Conservation (phyloP, 495 filamentous ascomycete species). For the Parachaetomium inaequale region DNA sequence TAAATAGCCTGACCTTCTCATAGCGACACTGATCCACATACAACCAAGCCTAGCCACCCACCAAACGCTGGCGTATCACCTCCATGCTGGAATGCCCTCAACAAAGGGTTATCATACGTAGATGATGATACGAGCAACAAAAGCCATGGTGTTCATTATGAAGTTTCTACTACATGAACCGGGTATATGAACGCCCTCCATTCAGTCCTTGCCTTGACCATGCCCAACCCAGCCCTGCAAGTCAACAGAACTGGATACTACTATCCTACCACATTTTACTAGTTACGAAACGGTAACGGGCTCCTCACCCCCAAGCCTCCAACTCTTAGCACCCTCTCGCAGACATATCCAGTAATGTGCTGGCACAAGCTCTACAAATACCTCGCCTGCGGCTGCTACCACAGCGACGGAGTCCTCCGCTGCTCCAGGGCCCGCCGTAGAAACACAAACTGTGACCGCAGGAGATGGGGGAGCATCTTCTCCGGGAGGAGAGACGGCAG, state of each 20-base stretch:
- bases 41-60: too few relatives aligned
- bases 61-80: neutral
- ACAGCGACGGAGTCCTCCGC: neutral
- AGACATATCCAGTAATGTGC: neutral
- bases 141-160: neutral
- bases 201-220: too few relatives aligned
- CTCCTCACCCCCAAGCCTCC: too few relatives aligned
- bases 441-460: neutral
- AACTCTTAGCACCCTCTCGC: neutral
- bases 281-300: too few relatives aligned
- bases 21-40: too few relatives aligned
- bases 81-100: neutral
- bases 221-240: too few relatives aligned
- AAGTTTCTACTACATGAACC: too few relatives aligned
- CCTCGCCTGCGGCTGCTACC: neutral
- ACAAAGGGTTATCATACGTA: neutral
- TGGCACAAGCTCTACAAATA: neutral
- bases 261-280: too few relatives aligned
- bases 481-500: neutral
- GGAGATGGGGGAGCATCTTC: neutral
- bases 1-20: too few relatives aligned
- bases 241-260: too few relatives aligned
- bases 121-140: neutral
- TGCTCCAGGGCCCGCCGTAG: neutral
- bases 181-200: too few relatives aligned